phyloP scores from a whole-genome alignment of 2,329 filamentous ascomycete species.

The Diaporthe longicolla region DNA sequence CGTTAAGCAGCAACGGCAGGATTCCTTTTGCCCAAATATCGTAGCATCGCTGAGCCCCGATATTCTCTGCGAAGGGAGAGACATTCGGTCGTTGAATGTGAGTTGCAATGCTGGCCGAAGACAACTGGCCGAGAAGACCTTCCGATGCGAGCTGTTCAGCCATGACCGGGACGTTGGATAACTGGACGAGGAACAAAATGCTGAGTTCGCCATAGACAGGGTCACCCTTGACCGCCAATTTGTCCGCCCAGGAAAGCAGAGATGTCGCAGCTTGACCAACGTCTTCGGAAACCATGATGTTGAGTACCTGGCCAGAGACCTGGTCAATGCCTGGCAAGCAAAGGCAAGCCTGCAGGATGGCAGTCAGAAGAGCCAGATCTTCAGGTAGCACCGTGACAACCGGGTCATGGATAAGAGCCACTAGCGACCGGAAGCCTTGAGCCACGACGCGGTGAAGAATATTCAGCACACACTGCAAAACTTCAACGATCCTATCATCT shows the following conservation, averaged over 20 bases:
- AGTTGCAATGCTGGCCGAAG: constrained; percentile 83
- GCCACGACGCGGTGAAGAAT: constrained; percentile 85
- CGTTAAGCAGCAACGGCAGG: constrained; percentile 88
- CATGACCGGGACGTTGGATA: constrained; percentile 84
- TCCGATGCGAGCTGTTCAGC: constrained; percentile 94
- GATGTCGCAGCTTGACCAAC: constrained; percentile 86
- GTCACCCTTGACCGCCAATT: constrained; percentile 81
- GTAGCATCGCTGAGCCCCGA: constrained; percentile 81
- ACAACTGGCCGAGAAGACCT: constrained; percentile 83
- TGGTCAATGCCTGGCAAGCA: constrained; percentile 82
- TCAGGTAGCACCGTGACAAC: constrained; percentile 76
- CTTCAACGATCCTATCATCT: constrained; percentile 56
- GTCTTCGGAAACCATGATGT: constrained; percentile 78
- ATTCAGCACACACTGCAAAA: constrained; percentile 78
- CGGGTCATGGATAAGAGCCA: constrained; percentile 84
- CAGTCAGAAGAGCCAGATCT: constrained; percentile 89
- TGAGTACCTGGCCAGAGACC: constrained; percentile 78
- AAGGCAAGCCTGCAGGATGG: constrained; percentile 87
- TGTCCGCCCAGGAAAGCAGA: constrained; percentile 94
- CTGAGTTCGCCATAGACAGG: constrained; percentile 95
- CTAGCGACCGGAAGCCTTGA: constrained; percentile 85
- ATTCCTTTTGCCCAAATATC: constrained; percentile 91
- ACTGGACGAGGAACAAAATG: constrained; percentile 87
- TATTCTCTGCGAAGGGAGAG: constrained; percentile 82
- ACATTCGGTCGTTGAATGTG: constrained; percentile 80